These are phyloP conservation scores for Melocanna baccifera DNA, from an alignment of 176 grass and related monocot genomes.

Conservation along the genomic window DNA sequence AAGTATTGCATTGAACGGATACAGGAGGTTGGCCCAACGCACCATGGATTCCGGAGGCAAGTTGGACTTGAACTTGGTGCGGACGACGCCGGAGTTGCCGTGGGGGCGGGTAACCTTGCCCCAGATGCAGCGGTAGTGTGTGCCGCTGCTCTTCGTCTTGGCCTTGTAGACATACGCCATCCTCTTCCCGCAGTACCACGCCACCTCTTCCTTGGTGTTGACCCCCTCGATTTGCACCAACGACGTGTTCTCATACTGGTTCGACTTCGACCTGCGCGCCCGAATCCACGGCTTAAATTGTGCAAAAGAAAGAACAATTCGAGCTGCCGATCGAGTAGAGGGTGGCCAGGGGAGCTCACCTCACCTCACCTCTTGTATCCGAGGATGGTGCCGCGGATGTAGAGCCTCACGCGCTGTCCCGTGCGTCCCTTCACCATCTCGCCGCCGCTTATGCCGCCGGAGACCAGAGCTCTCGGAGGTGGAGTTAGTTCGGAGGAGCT, in stretches of 20 bases:
- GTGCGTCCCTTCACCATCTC: conserved; percentile 59
- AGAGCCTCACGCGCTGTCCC: conserved; percentile 60
- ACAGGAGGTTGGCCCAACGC: neutral
- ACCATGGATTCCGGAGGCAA: conserved; percentile 76
- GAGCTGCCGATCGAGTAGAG: neutral
- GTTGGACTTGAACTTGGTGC: conserved; percentile 77
- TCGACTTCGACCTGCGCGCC: conserved; percentile 66
- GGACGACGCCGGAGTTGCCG: conserved; percentile 68
- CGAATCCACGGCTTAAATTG: neutral
- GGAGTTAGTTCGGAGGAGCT: neutral
- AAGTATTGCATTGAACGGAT: neutral
- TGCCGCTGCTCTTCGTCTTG: conserved; percentile 67
- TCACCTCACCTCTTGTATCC: conserved; percentile 71
- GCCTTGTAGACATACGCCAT: conserved; percentile 88
- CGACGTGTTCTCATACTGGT: conserved; percentile 85
- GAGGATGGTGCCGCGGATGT: conserved; percentile 74
- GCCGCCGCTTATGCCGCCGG: conserved; percentile 24
- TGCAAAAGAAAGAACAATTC: neutral
- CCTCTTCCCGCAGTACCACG: conserved; percentile 66
- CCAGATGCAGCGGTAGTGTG: conserved; percentile 70
- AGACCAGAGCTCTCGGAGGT: neutral
- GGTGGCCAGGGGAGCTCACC: neutral
- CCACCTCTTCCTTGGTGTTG: conserved; percentile 74
- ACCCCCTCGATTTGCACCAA: conserved; percentile 79
- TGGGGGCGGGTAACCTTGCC: conserved; percentile 73